These are phyloP conservation scores for Penicillium janthinellum DNA, from an alignment of 2,329 filamentous ascomycete genomes.

Conservation along the genomic window DNA sequence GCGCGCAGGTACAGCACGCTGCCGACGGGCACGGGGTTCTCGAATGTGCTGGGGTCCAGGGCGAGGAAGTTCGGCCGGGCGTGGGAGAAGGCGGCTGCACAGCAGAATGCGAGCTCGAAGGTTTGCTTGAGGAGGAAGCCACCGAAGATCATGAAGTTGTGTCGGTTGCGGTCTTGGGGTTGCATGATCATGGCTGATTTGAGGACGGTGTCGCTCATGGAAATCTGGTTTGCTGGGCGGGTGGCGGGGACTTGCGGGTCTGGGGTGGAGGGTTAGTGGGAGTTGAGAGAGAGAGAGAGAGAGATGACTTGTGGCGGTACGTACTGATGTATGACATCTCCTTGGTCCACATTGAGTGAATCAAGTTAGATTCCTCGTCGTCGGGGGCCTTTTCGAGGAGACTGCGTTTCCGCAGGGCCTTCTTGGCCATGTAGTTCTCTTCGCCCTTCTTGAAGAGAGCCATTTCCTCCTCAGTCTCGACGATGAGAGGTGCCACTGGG, in stretches of 20 bases:
- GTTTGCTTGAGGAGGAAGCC: conserved; percentile 74
- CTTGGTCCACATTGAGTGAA: conserved; percentile 72
- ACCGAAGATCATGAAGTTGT: conserved; percentile 79
- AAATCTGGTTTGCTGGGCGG: conserved; percentile 60
- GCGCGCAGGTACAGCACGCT: conserved; percentile 74
- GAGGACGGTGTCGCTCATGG: conserved; percentile 65
- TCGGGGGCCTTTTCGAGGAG: conserved; percentile 69
- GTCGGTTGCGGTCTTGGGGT: conserved; percentile 68
- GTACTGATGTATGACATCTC: conserved; percentile 64
- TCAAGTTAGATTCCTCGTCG: conserved; percentile 69
- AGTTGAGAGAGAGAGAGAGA: background rate
- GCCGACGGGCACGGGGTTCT: conserved; percentile 74
- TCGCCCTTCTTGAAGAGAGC: conserved; percentile 64
- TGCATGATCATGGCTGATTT: conserved; percentile 74
- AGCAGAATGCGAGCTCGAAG: conserved; percentile 76
- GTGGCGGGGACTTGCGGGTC: conserved; percentile 58
- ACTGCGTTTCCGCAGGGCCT: conserved; percentile 60
- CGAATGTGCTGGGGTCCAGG: conserved; percentile 72
- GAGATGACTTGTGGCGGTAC: conserved; percentile 8
- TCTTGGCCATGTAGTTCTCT: conserved; percentile 67
- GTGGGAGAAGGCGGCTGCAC: conserved; percentile 70
- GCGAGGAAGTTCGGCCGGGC: conserved; percentile 70
- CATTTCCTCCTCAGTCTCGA: conserved; percentile 67
- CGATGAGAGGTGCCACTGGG: conserved; percentile 61
- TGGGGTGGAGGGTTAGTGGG: conserved; percentile 13